Evolutionary conservation across 1,139 yeast genomes (phyloP), one percentile per base, ranked within the genome.

Genomic region (Suhomyces ambrosiae): DNA sequence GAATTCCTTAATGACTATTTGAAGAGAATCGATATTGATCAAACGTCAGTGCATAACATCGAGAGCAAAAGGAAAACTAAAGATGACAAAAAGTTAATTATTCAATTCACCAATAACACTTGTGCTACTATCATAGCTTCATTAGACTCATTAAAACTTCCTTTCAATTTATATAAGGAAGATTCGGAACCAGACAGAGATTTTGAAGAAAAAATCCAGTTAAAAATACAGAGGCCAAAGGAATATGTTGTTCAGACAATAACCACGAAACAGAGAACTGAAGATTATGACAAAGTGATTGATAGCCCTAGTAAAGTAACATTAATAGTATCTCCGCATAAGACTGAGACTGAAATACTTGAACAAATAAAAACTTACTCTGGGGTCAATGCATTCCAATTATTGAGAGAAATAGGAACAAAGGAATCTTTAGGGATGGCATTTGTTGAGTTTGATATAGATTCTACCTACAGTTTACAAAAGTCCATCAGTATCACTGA

Each of bases 81-180:
- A 33, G 70, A 71, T 31, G 68, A 63, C 38, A 57, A 58, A 23
- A 58, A 52, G 8, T 52, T 80, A 35, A 64, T 80, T 3, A 54
- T 85, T 7, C 82, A 79, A 46, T 74, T 85, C 41, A 64, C 71
- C 4, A 73, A 72, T 34, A 61, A 76, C 30, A 64, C 68, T n/a
- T 68, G 77, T 40, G 85, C 94, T 0, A 84, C 94, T 0, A 60
- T 80, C 1, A 59, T 80, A 1, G 67, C 79, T 1, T 60, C 72
- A 25, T 62, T 80, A 35, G 66, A 68, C 45, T 71, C 70, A 0
- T 54, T 61, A 27, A 45, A 59, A 28, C 40, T 76, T 33, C 56
- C 62, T 1, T 59, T 57, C 26, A 54, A 67, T 35, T 67, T 65
- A 9, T 57, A 65, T 23, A 52, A 48, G 16, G 47, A 44, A 18